These are phyloP conservation scores for Drechslerella stenobrocha DNA, from an alignment of 2,329 filamentous ascomycete genomes.

Conservation along the genomic window DNA sequence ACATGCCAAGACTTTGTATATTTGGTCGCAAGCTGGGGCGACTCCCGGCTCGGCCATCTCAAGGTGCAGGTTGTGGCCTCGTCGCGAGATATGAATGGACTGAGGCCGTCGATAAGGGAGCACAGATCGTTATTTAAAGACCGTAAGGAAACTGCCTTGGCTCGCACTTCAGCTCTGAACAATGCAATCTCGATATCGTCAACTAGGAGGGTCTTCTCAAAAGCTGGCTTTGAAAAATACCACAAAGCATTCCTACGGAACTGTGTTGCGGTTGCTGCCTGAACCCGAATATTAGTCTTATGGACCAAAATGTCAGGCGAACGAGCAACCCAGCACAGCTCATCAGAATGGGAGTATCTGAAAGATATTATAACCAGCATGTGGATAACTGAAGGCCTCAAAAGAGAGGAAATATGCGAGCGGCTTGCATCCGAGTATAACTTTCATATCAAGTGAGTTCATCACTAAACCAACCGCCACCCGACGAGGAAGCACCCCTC, in stretches of 20 bases:
- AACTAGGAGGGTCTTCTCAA: no score
- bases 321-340: not conserved
- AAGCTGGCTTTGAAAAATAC: no score
- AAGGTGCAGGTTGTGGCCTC: not conserved
- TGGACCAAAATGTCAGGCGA: slow-evolving; percentile 2
- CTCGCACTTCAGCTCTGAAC: not conserved
- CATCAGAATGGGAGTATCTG: slow-evolving; percentile 1
- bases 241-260: no score
- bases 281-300: no score
- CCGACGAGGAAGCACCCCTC: no score
- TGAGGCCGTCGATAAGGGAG: not conserved
- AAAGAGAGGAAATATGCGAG: not conserved
- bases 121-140: slow-evolving; percentile 5
- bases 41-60: not conserved
- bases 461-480: no score
- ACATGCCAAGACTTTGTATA: slow-evolving; percentile 1
- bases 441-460: not conserved
- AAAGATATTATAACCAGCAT: not conserved
- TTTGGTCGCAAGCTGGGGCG: not conserved
- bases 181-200: not conserved
- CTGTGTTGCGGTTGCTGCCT: no score
- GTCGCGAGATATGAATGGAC: not conserved
- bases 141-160: not conserved
- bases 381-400: not conserved
- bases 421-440: slow-evolving; percentile 1